Evolutionary conservation across 495 filamentous ascomycete genomes (phyloP).

Genomic region (Lophium mytilinum): DNA sequence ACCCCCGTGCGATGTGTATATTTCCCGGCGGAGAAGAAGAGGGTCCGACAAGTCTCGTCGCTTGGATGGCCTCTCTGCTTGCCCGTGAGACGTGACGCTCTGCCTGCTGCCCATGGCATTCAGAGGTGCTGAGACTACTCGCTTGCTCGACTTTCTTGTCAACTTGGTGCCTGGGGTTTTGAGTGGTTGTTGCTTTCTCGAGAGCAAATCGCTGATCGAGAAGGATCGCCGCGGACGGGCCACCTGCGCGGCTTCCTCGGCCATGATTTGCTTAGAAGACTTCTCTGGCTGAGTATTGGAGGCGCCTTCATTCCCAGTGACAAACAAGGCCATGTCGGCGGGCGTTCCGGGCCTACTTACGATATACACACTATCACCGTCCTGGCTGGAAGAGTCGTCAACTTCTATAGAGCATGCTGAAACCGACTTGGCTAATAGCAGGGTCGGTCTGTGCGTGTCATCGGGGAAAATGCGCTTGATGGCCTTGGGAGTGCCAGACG

Average conservation of each 20-base stretch:
- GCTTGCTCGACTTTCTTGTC: slow-evolving; percentile 20
- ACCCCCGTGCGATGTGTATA: slow-evolving; percentile 21
- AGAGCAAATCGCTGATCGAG: slow-evolving; percentile 33
- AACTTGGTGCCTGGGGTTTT: slow-evolving; percentile 21
- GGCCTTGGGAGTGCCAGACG: slow-evolving; percentile 20
- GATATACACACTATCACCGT: slow-evolving; percentile 25
- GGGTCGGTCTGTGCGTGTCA: slow-evolving; percentile 25
- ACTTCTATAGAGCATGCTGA: slow-evolving; percentile 24
- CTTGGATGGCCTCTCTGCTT: slow-evolving; percentile 22
- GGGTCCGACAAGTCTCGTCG: slow-evolving; percentile 33
- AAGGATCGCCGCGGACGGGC: slow-evolving; percentile 30
- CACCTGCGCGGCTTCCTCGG: slow-evolving; percentile 3
- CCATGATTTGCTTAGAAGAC: not conserved
- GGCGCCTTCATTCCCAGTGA: slow-evolving; percentile 7
- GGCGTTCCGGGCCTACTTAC: slow-evolving; percentile 28
- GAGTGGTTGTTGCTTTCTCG: slow-evolving; percentile 25
- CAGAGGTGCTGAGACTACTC: slow-evolving; percentile 29
- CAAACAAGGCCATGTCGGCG: slow-evolving; percentile 14
- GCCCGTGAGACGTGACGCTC: slow-evolving; percentile 20
- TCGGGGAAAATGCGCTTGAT: slow-evolving; percentile 34
- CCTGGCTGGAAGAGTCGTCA: slow-evolving; percentile 27
- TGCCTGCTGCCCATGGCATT: slow-evolving; percentile 24
- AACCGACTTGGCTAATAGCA: slow-evolving; percentile 27
- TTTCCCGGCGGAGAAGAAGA: slow-evolving; percentile 14
- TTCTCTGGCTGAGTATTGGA: not conserved